A percentile compares a stretch with the other conserved stretches of the same genome.
Conservation (phyloP, 495 filamentous ascomycete genomes). For the Xylaria longipes region DNA sequence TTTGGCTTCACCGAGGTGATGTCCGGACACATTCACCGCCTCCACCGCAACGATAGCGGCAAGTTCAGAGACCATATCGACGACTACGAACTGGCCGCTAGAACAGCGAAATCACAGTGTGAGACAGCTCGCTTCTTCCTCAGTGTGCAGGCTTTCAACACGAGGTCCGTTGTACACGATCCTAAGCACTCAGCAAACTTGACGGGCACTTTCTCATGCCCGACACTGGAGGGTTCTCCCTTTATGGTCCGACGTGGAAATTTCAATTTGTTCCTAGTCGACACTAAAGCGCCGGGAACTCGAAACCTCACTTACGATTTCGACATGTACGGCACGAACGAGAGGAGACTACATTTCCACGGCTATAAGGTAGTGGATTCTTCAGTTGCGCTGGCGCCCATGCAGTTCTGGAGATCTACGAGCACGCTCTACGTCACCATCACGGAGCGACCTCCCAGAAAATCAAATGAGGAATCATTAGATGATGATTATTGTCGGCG, state of each 20-base stretch:
- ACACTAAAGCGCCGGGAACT: conserved; percentile 60
- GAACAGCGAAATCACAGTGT: conserved; percentile 56
- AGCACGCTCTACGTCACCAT: conserved; percentile 67
- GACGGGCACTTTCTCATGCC: conserved; percentile 69
- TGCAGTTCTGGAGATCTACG: conserved; percentile 66
- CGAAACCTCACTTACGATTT: conserved; percentile 67
- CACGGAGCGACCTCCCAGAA: conserved; percentile 41
- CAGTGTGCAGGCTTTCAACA: conserved; percentile 62
- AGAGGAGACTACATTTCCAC: conserved; percentile 59
- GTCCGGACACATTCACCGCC: conserved; percentile 63
- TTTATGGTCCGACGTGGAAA: conserved; percentile 66
- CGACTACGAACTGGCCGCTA: conserved; percentile 62
- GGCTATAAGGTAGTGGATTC: conserved; percentile 70
- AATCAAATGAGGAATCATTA: conserved; percentile 34
- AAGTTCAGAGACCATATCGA: conserved; percentile 53
- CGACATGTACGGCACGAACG: conserved; percentile 61
- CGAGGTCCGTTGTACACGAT: conserved; percentile 47
- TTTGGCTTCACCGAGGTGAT: conserved; percentile 69
- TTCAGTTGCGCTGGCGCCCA: conserved; percentile 58
- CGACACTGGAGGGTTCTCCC: conserved; percentile 59
- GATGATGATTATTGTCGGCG: conserved; percentile 50
- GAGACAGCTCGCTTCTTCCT: conserved; percentile 66
- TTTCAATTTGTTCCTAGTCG: conserved; percentile 64
- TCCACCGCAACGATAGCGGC: conserved; percentile 46
- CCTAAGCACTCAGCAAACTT: conserved; percentile 60